These are phyloP conservation scores for Pyrenopolyporus hunteri DNA, from an alignment of 495 filamentous ascomycete species.

Conservation along the genomic window DNA sequence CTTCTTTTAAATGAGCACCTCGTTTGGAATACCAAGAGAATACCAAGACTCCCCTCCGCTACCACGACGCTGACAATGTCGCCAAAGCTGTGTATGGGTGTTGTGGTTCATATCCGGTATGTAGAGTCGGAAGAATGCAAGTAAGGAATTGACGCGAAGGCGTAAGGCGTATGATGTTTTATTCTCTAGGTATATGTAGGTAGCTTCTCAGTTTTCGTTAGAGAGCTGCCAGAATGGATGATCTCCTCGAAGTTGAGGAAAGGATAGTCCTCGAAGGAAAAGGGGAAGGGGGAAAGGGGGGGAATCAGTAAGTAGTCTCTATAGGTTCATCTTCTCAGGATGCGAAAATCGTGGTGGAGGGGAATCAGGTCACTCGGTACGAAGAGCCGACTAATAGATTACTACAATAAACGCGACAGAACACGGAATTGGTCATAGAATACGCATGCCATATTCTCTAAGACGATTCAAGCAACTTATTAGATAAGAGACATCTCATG, in stretches of 20 bases:
- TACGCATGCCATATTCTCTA: background rate
- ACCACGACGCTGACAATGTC: slow-evolving; percentile 5
- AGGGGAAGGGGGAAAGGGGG: background rate
- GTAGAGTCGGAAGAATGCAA: slow-evolving; percentile 7
- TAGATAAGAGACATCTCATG: background rate
- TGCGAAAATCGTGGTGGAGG: background rate
- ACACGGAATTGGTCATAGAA: background rate
- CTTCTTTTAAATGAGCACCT: slow-evolving; percentile 15
- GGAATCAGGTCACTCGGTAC: slow-evolving; percentile 4
- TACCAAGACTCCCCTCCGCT: slow-evolving; percentile 37
- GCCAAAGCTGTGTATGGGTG: background rate
- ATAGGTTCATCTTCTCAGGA: no score
- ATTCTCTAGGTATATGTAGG: no score
- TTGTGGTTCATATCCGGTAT: no score
- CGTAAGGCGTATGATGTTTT: background rate
- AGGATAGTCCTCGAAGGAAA: background rate
- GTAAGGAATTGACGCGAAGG: background rate
- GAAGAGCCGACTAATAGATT: slow-evolving; percentile 6
- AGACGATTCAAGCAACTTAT: slow-evolving; percentile 4
- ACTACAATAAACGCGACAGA: background rate
- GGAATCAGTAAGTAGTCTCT: background rate
- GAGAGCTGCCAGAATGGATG: background rate
- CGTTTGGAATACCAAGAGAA: slow-evolving; percentile 24
- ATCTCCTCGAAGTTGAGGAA: background rate
- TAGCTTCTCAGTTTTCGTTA: no score